Evolutionary conservation across 108 stramenopile genomes (phyloP).

Genomic region (Conticribra guillardii): DNA sequence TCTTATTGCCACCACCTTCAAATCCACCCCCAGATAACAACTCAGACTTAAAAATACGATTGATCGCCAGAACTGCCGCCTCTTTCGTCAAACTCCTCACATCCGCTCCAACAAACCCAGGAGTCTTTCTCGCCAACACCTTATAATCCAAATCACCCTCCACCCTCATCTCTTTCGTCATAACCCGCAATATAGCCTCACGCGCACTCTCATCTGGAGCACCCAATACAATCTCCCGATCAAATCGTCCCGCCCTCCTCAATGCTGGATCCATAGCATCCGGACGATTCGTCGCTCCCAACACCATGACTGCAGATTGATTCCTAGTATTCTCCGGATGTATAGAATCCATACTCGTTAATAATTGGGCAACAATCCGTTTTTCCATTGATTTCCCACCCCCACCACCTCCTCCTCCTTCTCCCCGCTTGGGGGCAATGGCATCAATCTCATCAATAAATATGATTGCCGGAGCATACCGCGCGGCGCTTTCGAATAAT

Average conservation of each 20-base stretch:
- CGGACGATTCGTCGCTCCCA: constrained; percentile 97
- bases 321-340: constrained; percentile 69
- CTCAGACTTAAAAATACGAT: constrained; percentile 87
- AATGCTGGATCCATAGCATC: constrained; percentile 96
- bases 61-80: constrained; percentile 95
- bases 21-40: constrained; percentile 12
- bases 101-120: constrained; percentile 99
- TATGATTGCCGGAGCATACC: constrained; percentile 92
- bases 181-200: constrained; percentile 81
- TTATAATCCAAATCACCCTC: constrained; percentile 84
- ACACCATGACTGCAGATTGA: constrained; percentile 86
- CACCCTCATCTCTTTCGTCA: constrained; percentile 88
- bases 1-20: constrained; percentile 18
- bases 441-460: constrained; percentile 99
- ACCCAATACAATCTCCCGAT: constrained; percentile 94
- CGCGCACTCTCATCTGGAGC: constrained; percentile 96
- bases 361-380: constrained; percentile 95
- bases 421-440: constrained; percentile 93
- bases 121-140: constrained; percentile 87
- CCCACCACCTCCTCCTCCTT: constrained; percentile 56
- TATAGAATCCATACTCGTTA: constrained; percentile 93
- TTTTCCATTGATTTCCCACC: constrained; percentile 93
- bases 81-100: constrained; percentile 94
- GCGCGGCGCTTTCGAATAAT: constrained; percentile 91
- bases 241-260: constrained; percentile 96